phyloP scores from a whole-genome alignment of 345 rosid genomes.

The Microcos paniculata region DNA sequence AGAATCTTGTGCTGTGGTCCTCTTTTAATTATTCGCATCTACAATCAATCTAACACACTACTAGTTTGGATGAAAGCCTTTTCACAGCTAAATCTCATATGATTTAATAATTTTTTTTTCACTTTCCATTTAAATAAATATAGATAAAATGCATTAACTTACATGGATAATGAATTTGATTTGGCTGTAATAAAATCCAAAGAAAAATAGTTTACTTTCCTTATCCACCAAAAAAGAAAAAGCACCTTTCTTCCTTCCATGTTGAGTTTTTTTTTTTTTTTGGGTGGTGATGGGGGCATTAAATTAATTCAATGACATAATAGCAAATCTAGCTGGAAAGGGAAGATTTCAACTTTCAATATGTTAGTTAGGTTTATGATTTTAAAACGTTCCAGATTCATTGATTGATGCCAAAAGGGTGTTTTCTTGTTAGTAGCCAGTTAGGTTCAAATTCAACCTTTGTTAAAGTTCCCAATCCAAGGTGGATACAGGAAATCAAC shows the following conservation, averaged over 20 bases:
- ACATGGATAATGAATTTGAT: too few relatives aligned
- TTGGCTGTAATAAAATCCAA: not conserved
- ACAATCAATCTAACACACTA: not conserved
- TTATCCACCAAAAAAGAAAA: not conserved
- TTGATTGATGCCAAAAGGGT: too few relatives aligned
- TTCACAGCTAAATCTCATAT: not conserved
- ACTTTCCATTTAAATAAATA: too few relatives aligned
- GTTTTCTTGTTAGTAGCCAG: not conserved
- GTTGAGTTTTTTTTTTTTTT: too few relatives aligned
- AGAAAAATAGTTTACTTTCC: too few relatives aligned
- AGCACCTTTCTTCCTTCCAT: too few relatives aligned
- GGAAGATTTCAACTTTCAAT: not conserved
- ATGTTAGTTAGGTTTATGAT: constrained; percentile 9
- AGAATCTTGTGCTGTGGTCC: not conserved
- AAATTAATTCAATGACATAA: too few relatives aligned
- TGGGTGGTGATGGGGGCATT: too few relatives aligned
- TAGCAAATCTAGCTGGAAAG: constrained; percentile 19
- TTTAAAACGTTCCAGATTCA: constrained; percentile 19
- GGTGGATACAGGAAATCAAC: constrained; percentile 10
- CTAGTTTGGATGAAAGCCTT: not conserved
- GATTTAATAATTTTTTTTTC: not conserved
- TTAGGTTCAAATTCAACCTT: not conserved
- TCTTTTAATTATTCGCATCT: not conserved
- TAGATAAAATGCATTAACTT: too few relatives aligned
- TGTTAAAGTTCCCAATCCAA: not conserved